Evolutionary conservation across 495 filamentous ascomycete genomes (phyloP).

Genomic region (Tuber brumale): DNA sequence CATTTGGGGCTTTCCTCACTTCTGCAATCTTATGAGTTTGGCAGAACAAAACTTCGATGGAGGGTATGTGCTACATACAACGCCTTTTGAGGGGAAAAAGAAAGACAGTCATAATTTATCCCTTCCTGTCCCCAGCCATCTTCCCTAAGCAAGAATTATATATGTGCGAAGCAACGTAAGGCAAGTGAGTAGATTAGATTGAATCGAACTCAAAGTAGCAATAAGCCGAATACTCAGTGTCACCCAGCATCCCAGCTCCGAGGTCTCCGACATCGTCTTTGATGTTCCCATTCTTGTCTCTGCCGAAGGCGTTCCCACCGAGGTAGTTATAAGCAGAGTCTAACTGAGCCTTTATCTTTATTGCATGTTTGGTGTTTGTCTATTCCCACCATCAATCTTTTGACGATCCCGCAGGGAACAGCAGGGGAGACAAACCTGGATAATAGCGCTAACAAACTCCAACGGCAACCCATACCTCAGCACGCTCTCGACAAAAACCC

Average conservation of each 20-base stretch:
- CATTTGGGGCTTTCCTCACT: not conserved
- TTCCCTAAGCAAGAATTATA: not conserved
- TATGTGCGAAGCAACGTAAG: slow-evolving; percentile 4
- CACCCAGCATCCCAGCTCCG: slow-evolving; percentile 54
- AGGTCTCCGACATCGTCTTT: slow-evolving; percentile 66
- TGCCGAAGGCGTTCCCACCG: slow-evolving; percentile 86
- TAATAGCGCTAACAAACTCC: slow-evolving; percentile 73
- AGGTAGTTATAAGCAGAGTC: slow-evolving; percentile 85
- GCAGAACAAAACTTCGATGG: not conserved
- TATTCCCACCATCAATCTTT: slow-evolving; percentile 43
- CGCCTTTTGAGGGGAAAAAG: not conserved
- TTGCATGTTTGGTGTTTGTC: slow-evolving; percentile 73
- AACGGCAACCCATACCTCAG: slow-evolving; percentile 86
- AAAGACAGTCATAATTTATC: slow-evolving; percentile 1
- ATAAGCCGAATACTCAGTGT: slow-evolving; percentile 81
- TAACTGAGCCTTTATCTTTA: slow-evolving; percentile 72
- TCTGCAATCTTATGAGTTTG: not conserved
- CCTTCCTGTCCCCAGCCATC: slow-evolving; percentile 10
- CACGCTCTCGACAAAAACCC: slow-evolving; percentile 96
- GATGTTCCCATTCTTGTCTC: slow-evolving; percentile 87
- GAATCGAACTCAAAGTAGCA: slow-evolving; percentile 96
- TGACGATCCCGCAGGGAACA: no score
- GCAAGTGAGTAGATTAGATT: slow-evolving; percentile 43
- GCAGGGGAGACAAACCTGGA: slow-evolving; percentile 58
- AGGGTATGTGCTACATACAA: slow-evolving; percentile 20